Conservation (phyloP, 345 rosid genomes). For the Camelina neglecta region DNA sequence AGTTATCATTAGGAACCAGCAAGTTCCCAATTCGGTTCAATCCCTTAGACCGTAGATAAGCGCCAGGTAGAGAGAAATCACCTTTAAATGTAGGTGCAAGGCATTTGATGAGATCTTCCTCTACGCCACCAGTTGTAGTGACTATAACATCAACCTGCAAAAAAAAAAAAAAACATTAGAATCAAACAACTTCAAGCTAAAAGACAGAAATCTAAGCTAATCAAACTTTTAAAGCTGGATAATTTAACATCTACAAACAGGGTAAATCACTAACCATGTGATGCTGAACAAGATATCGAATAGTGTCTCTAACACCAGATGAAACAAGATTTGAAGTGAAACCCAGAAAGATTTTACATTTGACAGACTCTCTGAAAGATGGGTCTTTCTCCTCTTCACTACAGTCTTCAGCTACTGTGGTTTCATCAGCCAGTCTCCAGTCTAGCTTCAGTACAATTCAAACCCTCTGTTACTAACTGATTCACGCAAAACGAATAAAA, state of each 20-base stretch:
- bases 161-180: background rate
- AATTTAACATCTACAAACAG: background rate
- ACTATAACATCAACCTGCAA: constrained; percentile 91
- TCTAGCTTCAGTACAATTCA: constrained; percentile 79
- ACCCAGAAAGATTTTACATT: constrained; percentile 90
- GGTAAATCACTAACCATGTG: constrained; percentile 65
- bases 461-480: constrained; percentile 29
- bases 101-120: constrained; percentile 96
- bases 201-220: background rate
- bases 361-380: constrained; percentile 65
- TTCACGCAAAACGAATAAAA: background rate
- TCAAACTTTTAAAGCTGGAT: background rate
- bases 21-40: constrained; percentile 92
- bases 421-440: constrained; percentile 88
- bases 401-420: constrained; percentile 60
- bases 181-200: constrained; percentile 4
- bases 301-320: constrained; percentile 82
- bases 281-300: constrained; percentile 89
- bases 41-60: constrained; percentile 76
- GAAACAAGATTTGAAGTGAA: constrained; percentile 96
- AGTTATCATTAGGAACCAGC: constrained; percentile 91
- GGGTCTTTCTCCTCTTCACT: constrained; percentile 72
- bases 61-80: constrained; percentile 83
- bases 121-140: constrained; percentile 95
- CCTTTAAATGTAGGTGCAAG: constrained; percentile 94